These are phyloP conservation scores for Didymella exigua DNA, from an alignment of 2,329 filamentous ascomycete genomes.

Conservation along the genomic window DNA sequence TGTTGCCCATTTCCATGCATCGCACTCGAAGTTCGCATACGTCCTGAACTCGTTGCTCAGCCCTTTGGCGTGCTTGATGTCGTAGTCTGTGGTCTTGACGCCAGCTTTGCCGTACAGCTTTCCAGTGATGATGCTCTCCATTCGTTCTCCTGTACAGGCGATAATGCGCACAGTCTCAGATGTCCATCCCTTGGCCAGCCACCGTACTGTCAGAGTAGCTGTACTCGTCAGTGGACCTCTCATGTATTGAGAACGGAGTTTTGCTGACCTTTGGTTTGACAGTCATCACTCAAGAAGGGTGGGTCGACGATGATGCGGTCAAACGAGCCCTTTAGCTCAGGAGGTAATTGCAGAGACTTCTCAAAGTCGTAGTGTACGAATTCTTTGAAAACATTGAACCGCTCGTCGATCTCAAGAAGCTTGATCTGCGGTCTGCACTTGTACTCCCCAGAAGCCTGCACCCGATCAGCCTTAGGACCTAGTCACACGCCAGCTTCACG, in stretches of 20 bases:
- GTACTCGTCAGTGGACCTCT: slow-evolving; percentile 12
- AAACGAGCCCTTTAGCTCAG: slow-evolving; percentile 65
- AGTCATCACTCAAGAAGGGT: slow-evolving; percentile 79
- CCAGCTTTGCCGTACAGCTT: slow-evolving; percentile 72
- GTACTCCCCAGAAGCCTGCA: slow-evolving; percentile 40
- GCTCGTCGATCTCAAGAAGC: slow-evolving; percentile 74
- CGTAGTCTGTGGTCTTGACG: slow-evolving; percentile 69
- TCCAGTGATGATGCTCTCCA: slow-evolving; percentile 64
- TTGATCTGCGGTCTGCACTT: slow-evolving; percentile 60
- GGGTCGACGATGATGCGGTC: slow-evolving; percentile 78
- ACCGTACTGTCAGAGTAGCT: slow-evolving; percentile 77
- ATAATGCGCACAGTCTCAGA: slow-evolving; percentile 57
- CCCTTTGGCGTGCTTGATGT: slow-evolving; percentile 71
- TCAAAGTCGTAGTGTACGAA: slow-evolving; percentile 78
- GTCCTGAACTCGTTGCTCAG: slow-evolving; percentile 82
- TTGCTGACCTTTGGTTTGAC: slow-evolving; percentile 73
- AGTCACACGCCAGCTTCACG: neutral
- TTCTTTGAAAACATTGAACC: slow-evolving; percentile 75
- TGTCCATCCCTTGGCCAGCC: slow-evolving; percentile 64
- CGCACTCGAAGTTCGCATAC: slow-evolving; percentile 77
- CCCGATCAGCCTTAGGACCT: neutral
- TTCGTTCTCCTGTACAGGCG: slow-evolving; percentile 77
- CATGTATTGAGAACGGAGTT: neutral
- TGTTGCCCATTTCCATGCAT: slow-evolving; percentile 47
- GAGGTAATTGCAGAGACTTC: slow-evolving; percentile 68